Conservation (phyloP, 306 rosid species). For the Mimosa bimucronata region DNA sequence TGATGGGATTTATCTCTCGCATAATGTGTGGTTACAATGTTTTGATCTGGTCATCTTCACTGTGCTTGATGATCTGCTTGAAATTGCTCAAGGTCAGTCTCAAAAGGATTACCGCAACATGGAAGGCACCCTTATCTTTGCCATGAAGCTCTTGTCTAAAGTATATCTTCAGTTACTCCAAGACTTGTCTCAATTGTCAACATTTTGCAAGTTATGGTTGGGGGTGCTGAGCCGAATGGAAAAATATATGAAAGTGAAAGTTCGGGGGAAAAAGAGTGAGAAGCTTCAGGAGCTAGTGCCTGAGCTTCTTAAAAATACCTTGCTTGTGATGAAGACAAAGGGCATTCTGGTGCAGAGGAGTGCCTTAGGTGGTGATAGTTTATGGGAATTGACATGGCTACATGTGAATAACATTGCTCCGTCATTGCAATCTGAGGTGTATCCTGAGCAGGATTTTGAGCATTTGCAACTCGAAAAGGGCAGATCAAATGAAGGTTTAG, state of each 20-base stretch:
- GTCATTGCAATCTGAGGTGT: slow-evolving; percentile 82
- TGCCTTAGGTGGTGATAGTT: slow-evolving; percentile 92
- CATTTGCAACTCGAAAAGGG: slow-evolving; percentile 49
- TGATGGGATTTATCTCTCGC: slow-evolving; percentile 69
- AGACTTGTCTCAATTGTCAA: slow-evolving; percentile 72
- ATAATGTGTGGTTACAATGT: slow-evolving; percentile 74
- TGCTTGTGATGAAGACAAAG: slow-evolving; percentile 77
- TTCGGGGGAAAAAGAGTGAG: slow-evolving; percentile 84
- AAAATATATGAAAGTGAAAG: slow-evolving; percentile 83
- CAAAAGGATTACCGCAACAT: slow-evolving; percentile 91
- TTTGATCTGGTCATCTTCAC: slow-evolving; percentile 92
- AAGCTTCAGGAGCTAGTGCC: slow-evolving; percentile 88
- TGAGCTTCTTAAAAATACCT: slow-evolving; percentile 81
- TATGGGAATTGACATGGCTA: slow-evolving; percentile 97
- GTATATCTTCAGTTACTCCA: slow-evolving; percentile 81
- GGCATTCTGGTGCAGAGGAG: slow-evolving; percentile 81
- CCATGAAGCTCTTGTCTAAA: slow-evolving; percentile 87
- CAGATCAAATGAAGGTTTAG: slow-evolving; percentile 48
- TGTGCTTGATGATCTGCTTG: slow-evolving; percentile 92
- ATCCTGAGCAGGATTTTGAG: slow-evolving; percentile 76
- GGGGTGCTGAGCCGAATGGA: slow-evolving; percentile 96
- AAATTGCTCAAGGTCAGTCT: slow-evolving; percentile 89
- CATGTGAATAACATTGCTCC: slow-evolving; percentile 87
- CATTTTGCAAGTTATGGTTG: slow-evolving; percentile 95
- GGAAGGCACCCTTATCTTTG: slow-evolving; percentile 93